Evolutionary conservation across 768 basidiomycete species (phyloP), one percentile per base, ranked within the genome.

Genomic region (Amanita phalloides): DNA sequence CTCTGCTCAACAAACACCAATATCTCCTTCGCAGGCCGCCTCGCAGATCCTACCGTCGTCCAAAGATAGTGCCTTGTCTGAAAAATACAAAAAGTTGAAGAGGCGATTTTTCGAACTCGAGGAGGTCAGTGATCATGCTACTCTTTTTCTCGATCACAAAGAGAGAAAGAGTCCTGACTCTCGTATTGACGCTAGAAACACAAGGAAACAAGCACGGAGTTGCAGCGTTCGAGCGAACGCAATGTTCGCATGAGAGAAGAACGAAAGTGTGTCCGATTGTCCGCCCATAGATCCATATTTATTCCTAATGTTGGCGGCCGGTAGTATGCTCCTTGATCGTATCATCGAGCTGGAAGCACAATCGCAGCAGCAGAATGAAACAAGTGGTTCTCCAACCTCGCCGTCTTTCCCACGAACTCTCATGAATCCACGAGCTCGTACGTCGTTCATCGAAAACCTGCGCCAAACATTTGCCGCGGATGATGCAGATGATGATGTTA

Each of bases 11-110:
- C 66, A 69, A 42, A 57, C 68, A 11, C 69, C 71, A 57, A 53
- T 62, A 48, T 59, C 67, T 13, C 47, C 66, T 10, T 43, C 63
- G 35, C 35, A 45, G 45, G 33, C 60, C 4, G 13, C 35, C 13
- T 37, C 43, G 3, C 62, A 1, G 44, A 61, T 20, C 32, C 62
- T 66, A 8, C 66, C 62, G 28, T 72, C 66, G 42, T 55, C 65
- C 33, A 63, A 68, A 49, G 73, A 77, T 53, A 59, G 5, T 54
- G 47, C 72, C 71, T 47, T 74, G 55, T 58, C 60, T 44, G 82
- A 84, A 67, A 86, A 84, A 65, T 83, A 84, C 64, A 66, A 60
- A 53, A 77, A 73, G 56, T 70, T 86, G 48, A 88, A 88, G 62
- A 67, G 79, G 39, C 77, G 78, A 37, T 83, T 77, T 62, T 75